phyloP scores from a whole-genome alignment of 306 rosid species.

The Malus sylvestris region DNA sequence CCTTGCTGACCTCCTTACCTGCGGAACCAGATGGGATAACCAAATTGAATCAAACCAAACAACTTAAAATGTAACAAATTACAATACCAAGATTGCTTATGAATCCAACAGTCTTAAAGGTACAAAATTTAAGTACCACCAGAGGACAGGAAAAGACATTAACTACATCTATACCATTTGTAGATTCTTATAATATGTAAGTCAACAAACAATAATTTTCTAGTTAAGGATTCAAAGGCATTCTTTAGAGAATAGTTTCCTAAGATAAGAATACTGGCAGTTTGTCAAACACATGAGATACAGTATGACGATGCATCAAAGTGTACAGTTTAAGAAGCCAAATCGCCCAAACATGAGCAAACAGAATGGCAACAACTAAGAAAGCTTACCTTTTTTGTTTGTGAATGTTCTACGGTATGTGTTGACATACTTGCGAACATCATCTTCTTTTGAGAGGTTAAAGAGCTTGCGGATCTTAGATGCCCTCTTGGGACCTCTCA shows the following conservation, averaged over 20 bases:
- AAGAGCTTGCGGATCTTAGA: slow-evolving; percentile 57
- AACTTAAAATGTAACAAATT: too few relatives aligned
- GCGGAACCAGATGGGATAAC: neutral
- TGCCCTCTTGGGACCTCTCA: slow-evolving; percentile 69
- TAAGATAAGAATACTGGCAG: neutral
- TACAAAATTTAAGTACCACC: neutral
- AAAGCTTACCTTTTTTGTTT: slow-evolving; percentile 32
- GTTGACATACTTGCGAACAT: slow-evolving; percentile 56
- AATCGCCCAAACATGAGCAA: neutral
- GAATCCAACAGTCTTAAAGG: neutral
- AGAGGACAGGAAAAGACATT: neutral
- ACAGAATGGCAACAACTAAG: neutral
- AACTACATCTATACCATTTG: neutral
- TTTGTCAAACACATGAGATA: neutral
- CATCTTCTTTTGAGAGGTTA: slow-evolving; percentile 56
- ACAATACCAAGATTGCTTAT: too few relatives aligned
- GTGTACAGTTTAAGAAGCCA: neutral
- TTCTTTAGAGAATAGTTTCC: neutral
- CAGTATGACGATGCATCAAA: neutral
- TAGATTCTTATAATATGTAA: neutral
- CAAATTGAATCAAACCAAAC: neutral
- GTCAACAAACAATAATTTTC: neutral
- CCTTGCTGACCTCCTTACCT: slow-evolving; percentile 55
- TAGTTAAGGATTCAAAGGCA: neutral
- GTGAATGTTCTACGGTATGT: slow-evolving; percentile 54